Conservation (phyloP, 164 flowering plant genomes). For the Magnolia officinalis region DNA sequence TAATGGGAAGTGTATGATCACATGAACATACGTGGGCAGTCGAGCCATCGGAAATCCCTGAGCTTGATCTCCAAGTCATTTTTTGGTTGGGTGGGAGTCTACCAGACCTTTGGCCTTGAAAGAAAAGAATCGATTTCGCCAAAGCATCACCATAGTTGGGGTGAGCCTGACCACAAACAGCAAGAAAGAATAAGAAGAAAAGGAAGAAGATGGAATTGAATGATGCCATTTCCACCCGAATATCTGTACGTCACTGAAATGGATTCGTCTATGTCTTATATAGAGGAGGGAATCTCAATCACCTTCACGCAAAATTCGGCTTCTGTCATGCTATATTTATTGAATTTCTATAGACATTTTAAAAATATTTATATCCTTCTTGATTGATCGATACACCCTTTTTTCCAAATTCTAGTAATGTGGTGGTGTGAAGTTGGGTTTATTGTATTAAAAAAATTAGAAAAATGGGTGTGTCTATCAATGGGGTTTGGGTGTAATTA, state of each 20-base stretch:
- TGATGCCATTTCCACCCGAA: constrained; percentile 12
- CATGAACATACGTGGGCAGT: constrained; percentile 36
- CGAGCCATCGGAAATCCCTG: constrained; percentile 62
- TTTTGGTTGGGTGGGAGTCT: constrained; percentile 43
- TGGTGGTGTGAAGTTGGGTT: no score
- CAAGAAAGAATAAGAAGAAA: constrained; percentile 5
- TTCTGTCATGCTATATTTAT: constrained; percentile 5
- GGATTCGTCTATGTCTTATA: constrained; percentile 3
- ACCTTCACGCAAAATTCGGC: constrained; percentile 18
- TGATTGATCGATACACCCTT: no score
- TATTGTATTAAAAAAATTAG: no score
- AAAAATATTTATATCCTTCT: background rate
- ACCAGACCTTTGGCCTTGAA: constrained; percentile 86
- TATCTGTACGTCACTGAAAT: background rate
- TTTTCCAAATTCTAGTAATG: no score
- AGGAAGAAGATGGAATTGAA: constrained; percentile 9
- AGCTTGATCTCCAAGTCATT: constrained; percentile 57
- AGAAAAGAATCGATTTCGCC: constrained; percentile 64
- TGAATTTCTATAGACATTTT: background rate
- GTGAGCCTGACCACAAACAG: constrained; percentile 23
- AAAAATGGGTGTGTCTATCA: background rate
- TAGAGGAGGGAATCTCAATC: constrained; percentile 6
- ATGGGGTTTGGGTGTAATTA: background rate
- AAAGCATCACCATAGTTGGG: constrained; percentile 72
- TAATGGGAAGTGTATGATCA: background rate